Percentiles rank a stretch among this genome's conserved stretches.
phyloP scores from a whole-genome alignment of 371 early-diverging fungal species.

The Mucor lusitanicus region DNA sequence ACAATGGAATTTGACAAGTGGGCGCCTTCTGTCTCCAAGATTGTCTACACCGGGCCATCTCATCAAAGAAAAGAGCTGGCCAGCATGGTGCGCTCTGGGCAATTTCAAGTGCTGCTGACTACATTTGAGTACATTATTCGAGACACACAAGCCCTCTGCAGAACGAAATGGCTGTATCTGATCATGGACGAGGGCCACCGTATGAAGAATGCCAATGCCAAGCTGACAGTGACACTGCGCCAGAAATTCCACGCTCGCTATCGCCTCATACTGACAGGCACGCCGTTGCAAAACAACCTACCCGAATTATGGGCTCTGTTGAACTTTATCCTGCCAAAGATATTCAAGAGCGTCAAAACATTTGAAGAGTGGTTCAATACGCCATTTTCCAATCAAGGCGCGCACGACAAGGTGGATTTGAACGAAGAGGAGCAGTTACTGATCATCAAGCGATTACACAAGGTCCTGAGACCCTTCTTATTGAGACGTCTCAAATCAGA shows the following conservation, averaged over 20 bases:
- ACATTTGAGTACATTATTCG: slow-evolving; percentile 98
- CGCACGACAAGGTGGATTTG: slow-evolving; percentile 85
- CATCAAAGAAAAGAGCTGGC: slow-evolving; percentile 71
- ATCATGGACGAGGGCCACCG: slow-evolving; percentile 99
- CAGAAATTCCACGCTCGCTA: slow-evolving; percentile 86
- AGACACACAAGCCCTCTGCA: slow-evolving; percentile 80
- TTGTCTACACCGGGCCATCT: slow-evolving; percentile 91
- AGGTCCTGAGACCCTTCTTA: slow-evolving; percentile 96
- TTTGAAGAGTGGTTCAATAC: slow-evolving; percentile 99
- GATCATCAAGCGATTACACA: slow-evolving; percentile 96
- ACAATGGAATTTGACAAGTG: slow-evolving; percentile 96
- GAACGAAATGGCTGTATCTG: slow-evolving; percentile 92
- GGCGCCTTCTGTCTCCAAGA: slow-evolving; percentile 90
- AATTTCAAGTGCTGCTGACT: slow-evolving; percentile 95
- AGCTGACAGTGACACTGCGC: slow-evolving; percentile 83
- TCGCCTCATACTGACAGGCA: slow-evolving; percentile 98
- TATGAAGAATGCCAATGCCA: slow-evolving; percentile 95
- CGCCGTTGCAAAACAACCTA: slow-evolving; percentile 99
- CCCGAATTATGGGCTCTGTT: slow-evolving; percentile 98
- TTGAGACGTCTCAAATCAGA: slow-evolving; percentile 98
- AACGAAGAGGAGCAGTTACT: slow-evolving; percentile 97
- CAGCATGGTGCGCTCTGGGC: slow-evolving; percentile 67
- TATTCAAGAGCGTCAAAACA: slow-evolving; percentile 92
- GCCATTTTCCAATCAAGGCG: slow-evolving; percentile 87
- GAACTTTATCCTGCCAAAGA: slow-evolving; percentile 96